Conservation (phyloP, 805 yeast species). For the Teunomyces pallodes region DNA sequence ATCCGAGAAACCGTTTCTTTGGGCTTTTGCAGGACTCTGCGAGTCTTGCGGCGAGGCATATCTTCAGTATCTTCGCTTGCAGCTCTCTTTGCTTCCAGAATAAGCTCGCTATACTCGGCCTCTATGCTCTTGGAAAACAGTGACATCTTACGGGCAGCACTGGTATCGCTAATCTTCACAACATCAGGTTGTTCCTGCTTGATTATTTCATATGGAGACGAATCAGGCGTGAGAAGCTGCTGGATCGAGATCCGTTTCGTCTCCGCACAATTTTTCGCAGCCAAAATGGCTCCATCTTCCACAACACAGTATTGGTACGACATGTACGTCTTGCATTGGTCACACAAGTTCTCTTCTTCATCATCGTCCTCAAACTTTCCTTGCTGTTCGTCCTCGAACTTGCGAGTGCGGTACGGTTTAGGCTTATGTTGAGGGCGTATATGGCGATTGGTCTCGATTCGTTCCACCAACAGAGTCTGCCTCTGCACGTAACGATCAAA, state of each 20-base stretch:
- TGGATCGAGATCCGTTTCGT: slow-evolving; percentile 13
- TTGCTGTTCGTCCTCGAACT: slow-evolving; percentile 17
- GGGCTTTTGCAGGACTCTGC: slow-evolving; percentile 14
- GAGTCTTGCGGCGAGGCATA: slow-evolving; percentile 9
- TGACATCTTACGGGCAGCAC: slow-evolving; percentile 4
- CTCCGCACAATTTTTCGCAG: neutral
- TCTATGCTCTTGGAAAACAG: slow-evolving; percentile 9
- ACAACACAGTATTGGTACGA: slow-evolving; percentile 48
- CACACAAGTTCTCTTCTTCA: slow-evolving; percentile 43
- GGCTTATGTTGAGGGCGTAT: slow-evolving; percentile 10
- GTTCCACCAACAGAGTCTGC: slow-evolving; percentile 17
- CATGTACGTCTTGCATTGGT: slow-evolving; percentile 47
- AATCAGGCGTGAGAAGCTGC: slow-evolving; percentile 36
- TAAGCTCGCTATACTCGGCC: slow-evolving; percentile 17
- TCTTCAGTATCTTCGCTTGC: slow-evolving; percentile 8
- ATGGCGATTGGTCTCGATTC: slow-evolving; percentile 16
- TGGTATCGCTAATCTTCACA: neutral
- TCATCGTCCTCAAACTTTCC: slow-evolving; percentile 22
- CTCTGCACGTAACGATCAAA: slow-evolving; percentile 24
- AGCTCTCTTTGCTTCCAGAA: slow-evolving; percentile 15
- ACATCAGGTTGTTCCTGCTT: neutral
- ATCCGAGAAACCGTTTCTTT: slow-evolving; percentile 8
- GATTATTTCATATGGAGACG: slow-evolving; percentile 29
- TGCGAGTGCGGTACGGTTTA: slow-evolving; percentile 12
- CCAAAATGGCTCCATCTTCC: neutral